phyloP scores from a whole-genome alignment of 495 filamentous ascomycete species.

The Penicillium soppii region DNA sequence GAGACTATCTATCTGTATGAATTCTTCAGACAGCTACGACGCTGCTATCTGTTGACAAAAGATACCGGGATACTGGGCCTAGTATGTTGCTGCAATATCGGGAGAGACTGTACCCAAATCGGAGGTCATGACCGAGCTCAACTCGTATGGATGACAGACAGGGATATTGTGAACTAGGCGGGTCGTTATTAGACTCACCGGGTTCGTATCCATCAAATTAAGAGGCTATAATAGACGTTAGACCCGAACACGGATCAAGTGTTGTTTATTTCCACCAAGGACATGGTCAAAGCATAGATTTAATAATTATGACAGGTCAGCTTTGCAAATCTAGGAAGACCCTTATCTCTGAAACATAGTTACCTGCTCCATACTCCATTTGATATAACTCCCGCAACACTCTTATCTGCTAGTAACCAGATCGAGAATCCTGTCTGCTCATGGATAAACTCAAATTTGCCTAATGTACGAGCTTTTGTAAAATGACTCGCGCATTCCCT shows the following conservation, averaged over 20 bases:
- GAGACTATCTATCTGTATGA: too few species aligned
- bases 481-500: not conserved
- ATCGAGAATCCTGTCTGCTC: not conserved
- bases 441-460: too few species aligned
- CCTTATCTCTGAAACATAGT: not conserved
- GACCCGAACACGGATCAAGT: not conserved
- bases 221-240: not conserved
- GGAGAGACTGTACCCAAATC: not conserved
- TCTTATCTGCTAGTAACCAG: not conserved
- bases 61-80: not conserved
- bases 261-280: not conserved
- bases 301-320: not conserved
- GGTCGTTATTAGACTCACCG: too few species aligned
- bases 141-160: not conserved
- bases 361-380: too few species aligned
- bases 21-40: not conserved
- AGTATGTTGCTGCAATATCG: not conserved
- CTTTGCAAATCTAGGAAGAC: too few species aligned
- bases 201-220: too few species aligned
- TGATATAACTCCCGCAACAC: not conserved
- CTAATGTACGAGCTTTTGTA: not conserved
- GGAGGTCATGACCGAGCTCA: not conserved
- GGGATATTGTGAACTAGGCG: not conserved
- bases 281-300: not conserved
- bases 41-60: not conserved